Evolutionary conservation across 108 stramenopile genomes (phyloP).

Genomic region (Thalassiosira profunda): DNA sequence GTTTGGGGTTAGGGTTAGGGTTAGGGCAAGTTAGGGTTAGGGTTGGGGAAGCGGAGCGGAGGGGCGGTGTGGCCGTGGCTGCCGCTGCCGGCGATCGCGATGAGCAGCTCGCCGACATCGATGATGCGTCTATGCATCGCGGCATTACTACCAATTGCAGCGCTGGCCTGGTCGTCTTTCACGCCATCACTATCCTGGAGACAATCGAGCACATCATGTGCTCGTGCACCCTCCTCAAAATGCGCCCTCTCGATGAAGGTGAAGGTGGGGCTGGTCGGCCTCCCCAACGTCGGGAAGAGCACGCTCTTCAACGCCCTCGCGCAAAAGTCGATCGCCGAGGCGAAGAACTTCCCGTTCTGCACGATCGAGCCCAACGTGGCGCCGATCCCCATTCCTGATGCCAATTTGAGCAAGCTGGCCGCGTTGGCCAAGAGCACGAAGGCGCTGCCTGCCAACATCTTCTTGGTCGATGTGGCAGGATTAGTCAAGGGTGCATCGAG

Average conservation of each 20-base stretch:
- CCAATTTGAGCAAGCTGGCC: conserved; percentile 54
- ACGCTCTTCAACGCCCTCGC: conserved; percentile 90
- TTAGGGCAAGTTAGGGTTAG: too few species aligned
- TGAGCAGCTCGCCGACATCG: too few species aligned
- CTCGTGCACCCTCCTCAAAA: background rate
- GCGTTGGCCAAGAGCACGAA: conserved; percentile 44
- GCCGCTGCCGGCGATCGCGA: too few species aligned
- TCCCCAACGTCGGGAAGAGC: conserved; percentile 96
- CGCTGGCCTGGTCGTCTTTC: background rate
- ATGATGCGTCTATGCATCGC: too few species aligned
- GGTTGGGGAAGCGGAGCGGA: too few species aligned
- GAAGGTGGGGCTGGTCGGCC: conserved; percentile 82
- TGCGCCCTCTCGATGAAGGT: conserved; percentile 49
- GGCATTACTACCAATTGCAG: background rate
- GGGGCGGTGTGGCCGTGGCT: too few species aligned
- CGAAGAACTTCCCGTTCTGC: conserved; percentile 96
- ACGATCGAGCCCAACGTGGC: conserved; percentile 97
- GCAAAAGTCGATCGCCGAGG: conserved; percentile 58
- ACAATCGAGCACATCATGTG: background rate
- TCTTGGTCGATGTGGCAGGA: conserved; percentile 96
- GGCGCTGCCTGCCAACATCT: conserved; percentile 74
- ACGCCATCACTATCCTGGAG: background rate
- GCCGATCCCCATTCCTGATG: conserved; percentile 83
- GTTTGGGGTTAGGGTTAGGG: too few species aligned
- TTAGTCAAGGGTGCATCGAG: conserved; percentile 90